These are phyloP conservation scores for Zangia roseola DNA, from an alignment of 768 basidiomycete species.

Conservation along the genomic window DNA sequence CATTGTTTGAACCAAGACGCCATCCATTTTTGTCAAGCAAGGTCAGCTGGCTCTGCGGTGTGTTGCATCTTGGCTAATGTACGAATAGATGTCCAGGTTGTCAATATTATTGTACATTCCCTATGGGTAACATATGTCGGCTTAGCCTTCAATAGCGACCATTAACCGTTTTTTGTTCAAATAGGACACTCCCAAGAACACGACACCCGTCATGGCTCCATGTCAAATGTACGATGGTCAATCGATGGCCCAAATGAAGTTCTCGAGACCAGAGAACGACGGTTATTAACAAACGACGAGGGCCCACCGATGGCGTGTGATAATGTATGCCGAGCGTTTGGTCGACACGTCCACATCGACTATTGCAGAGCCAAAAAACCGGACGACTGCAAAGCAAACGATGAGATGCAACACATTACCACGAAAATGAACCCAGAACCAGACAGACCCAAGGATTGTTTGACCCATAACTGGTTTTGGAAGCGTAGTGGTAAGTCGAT, in stretches of 20 bases:
- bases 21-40: slow-evolving; percentile 54
- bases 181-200: slow-evolving; percentile 57
- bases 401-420: slow-evolving; percentile 45
- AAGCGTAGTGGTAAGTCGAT: slow-evolving; percentile 47
- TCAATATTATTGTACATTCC: slow-evolving; percentile 57
- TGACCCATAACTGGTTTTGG: slow-evolving; percentile 57
- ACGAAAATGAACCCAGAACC: slow-evolving; percentile 44
- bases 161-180: slow-evolving; percentile 1
- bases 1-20: slow-evolving; percentile 43
- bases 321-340: slow-evolving; percentile 48
- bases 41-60: slow-evolving; percentile 28
- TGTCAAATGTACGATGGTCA: slow-evolving; percentile 55
- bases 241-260: slow-evolving; percentile 48
- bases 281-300: slow-evolving; percentile 49
- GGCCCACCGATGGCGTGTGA: slow-evolving; percentile 65
- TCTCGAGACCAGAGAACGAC: slow-evolving; percentile 51
- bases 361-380: slow-evolving; percentile 44
- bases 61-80: slow-evolving; percentile 1
- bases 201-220: slow-evolving; percentile 60
- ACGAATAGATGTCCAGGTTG: slow-evolving; percentile 49
- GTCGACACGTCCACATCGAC: slow-evolving; percentile 55
- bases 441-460: slow-evolving; percentile 48
- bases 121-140: slow-evolving; percentile 38
- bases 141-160: background rate
- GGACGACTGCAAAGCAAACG: slow-evolving; percentile 36